Conservation (phyloP, 257 asterid species). For the Penstemon barbatus region DNA sequence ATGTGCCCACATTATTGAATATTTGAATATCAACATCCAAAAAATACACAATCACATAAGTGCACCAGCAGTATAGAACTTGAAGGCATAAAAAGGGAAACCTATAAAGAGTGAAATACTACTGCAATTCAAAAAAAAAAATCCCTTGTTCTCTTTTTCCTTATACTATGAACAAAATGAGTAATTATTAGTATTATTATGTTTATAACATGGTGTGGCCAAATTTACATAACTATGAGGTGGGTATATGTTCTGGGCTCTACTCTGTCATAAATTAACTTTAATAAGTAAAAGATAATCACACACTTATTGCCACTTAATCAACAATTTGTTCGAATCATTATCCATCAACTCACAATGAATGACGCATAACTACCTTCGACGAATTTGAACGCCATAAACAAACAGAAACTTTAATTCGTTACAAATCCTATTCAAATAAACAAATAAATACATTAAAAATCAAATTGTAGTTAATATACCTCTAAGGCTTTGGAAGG, state of each 20-base stretch:
- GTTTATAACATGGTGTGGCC: too few species aligned
- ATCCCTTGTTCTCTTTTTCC: too few species aligned
- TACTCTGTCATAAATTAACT: neutral
- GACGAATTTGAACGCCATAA: slow-evolving; percentile 13
- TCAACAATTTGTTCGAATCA: neutral
- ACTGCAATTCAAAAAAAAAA: too few species aligned
- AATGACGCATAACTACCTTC: neutral
- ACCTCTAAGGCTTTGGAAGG: slow-evolving; percentile 72
- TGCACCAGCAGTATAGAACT: too few species aligned
- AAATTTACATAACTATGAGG: too few species aligned
- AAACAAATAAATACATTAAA: neutral
- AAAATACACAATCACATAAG: too few species aligned
- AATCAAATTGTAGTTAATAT: neutral
- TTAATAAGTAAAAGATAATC: neutral
- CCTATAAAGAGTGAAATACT: too few species aligned
- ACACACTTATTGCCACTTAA: neutral
- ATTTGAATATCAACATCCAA: too few species aligned
- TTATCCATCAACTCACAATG: neutral
- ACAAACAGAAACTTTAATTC: neutral
- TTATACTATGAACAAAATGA: too few species aligned
- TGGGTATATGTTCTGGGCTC: neutral
- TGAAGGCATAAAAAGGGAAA: too few species aligned
- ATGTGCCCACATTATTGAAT: too few species aligned
- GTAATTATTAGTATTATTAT: too few species aligned
- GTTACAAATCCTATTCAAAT: neutral